phyloP scores from a whole-genome alignment of 306 rosid genomes.

The Crotalaria pallida region DNA sequence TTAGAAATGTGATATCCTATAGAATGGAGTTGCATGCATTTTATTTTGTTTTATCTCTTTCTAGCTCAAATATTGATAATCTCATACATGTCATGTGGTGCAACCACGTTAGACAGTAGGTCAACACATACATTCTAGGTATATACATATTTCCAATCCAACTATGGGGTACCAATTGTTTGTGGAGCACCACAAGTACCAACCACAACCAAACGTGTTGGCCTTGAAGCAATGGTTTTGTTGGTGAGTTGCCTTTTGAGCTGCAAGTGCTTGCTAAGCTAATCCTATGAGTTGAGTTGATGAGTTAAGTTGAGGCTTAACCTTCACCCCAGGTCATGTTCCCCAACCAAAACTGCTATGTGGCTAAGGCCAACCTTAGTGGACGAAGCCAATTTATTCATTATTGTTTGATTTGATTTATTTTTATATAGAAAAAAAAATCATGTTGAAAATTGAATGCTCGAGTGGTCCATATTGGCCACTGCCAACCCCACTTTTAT shows the following conservation, averaged over 20 bases:
- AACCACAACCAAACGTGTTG: conserved; percentile 23
- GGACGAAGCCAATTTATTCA: conserved; percentile 28
- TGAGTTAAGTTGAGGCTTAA: not conserved
- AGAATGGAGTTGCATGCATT: not conserved
- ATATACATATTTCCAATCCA: not conserved
- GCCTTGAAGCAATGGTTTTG: conserved; percentile 27
- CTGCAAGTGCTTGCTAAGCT: not conserved
- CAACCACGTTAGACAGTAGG: not conserved
- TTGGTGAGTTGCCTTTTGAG: conserved; percentile 17
- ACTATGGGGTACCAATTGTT: not conserved
- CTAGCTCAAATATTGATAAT: not conserved
- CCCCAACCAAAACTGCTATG: not conserved
- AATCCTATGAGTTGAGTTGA: not conserved
- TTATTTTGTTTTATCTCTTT: not conserved
- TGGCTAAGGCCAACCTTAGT: conserved; percentile 21
- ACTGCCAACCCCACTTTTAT: conserved; percentile 30
- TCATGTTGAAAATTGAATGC: not conserved
- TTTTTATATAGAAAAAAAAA: not conserved
- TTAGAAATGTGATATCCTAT: not conserved
- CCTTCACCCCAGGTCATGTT: not conserved
- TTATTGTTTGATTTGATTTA: conserved; percentile 11
- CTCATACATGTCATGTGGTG: not conserved
- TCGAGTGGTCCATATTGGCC: conserved; percentile 18
- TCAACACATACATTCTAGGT: not conserved
- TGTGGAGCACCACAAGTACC: conserved; percentile 10